These are phyloP conservation scores for Dorcoceras hygrometricum DNA, from an alignment of 257 asterid genomes.

Conservation along the genomic window DNA sequence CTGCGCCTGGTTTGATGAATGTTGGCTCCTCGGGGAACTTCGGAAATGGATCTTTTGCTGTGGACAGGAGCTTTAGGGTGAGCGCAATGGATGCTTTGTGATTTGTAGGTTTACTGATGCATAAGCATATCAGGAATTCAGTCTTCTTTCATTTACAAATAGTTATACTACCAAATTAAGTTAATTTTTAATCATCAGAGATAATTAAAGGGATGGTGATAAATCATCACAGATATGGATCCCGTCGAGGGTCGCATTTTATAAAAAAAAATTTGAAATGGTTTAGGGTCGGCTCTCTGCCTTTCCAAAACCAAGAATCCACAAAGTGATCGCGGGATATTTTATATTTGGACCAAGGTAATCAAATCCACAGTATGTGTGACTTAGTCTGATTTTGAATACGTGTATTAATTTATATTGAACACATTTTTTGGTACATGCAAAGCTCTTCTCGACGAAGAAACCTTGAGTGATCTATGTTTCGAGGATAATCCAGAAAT, in stretches of 20 bases:
- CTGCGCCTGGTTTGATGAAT: constrained; percentile 30
- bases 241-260: neutral
- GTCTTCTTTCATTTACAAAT: neutral
- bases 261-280: no score
- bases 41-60: constrained; percentile 69
- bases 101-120: neutral
- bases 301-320: neutral
- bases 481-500: no score
- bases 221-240: neutral
- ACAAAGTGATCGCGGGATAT: neutral
- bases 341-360: no score
- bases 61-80: constrained; percentile 80
- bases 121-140: neutral
- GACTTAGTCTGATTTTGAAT: neutral
- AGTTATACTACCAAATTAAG: no score
- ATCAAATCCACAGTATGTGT: neutral
- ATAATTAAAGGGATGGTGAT: no score
- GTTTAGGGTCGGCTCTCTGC: neutral
- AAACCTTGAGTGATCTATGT: no score
- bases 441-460: neutral
- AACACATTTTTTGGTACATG: neutral
- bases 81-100: constrained; percentile 21
- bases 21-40: constrained; percentile 41
- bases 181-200: no score
- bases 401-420: neutral